Evolutionary conservation across 306 rosid species (phyloP).

Genomic region (Gynostemma pentaphyllum): DNA sequence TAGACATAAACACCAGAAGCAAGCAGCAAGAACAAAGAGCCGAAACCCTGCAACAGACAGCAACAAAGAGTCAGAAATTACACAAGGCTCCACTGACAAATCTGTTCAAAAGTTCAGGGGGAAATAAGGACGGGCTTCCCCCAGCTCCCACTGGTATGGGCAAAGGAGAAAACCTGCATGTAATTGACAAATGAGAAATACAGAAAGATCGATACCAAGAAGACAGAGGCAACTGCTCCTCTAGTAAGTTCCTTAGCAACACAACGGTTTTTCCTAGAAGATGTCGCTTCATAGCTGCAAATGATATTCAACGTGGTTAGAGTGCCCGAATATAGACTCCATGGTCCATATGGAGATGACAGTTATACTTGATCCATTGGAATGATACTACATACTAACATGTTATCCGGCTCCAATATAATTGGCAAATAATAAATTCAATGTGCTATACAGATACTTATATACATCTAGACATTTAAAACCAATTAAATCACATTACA

Average conservation of each 20-base stretch:
- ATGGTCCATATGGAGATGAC: background rate
- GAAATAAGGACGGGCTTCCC: background rate
- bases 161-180: background rate
- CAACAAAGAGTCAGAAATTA: background rate
- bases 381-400: background rate
- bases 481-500: background rate
- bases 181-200: background rate
- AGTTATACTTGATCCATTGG: background rate
- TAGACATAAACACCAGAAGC: conserved; percentile 88
- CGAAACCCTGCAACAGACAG: conserved; percentile 57
- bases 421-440: background rate
- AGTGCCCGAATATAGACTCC: background rate
- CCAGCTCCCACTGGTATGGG: background rate
- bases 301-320: background rate
- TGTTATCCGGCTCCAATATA: background rate
- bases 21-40: conserved; percentile 84
- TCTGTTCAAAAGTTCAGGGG: background rate
- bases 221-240: conserved; percentile 65
- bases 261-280: conserved; percentile 72
- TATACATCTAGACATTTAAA: background rate
- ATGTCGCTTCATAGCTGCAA: conserved; percentile 52
- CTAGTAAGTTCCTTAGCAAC: conserved; percentile 68
- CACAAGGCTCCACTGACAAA: background rate
- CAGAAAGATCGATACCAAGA: conserved; percentile 11
- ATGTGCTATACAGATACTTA: too few relatives aligned